These are phyloP conservation scores for Zarea fungicola DNA, from an alignment of 2,329 filamentous ascomycete genomes.

Conservation along the genomic window DNA sequence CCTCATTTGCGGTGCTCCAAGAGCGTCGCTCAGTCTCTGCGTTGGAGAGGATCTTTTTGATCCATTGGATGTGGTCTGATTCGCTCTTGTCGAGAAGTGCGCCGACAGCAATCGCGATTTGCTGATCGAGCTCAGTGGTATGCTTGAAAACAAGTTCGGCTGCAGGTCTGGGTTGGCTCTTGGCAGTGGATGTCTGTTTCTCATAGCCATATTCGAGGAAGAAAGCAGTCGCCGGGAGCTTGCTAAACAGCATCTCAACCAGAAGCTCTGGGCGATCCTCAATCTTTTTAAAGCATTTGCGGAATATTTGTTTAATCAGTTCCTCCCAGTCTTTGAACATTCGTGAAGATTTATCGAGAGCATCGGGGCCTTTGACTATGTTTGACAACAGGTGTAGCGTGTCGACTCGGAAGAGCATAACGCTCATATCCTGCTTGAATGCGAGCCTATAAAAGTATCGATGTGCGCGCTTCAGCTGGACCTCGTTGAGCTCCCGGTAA, in stretches of 20 bases:
- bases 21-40: slow-evolving; percentile 68
- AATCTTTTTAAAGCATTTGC: slow-evolving; percentile 76
- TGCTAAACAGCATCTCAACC: slow-evolving; percentile 92
- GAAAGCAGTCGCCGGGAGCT: slow-evolving; percentile 74
- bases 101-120: slow-evolving; percentile 75
- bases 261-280: slow-evolving; percentile 79
- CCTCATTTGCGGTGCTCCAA: slow-evolving; percentile 70
- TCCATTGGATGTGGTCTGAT: slow-evolving; percentile 71
- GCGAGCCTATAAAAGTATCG: slow-evolving; percentile 90
- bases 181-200: slow-evolving; percentile 65
- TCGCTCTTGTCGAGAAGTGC: slow-evolving; percentile 76
- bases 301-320: slow-evolving; percentile 76
- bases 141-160: slow-evolving; percentile 80
- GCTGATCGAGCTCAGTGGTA: slow-evolving; percentile 60
- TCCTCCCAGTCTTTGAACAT: slow-evolving; percentile 88
- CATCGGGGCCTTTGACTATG: slow-evolving; percentile 85
- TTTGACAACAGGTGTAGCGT: slow-evolving; percentile 83
- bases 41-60: slow-evolving; percentile 63
- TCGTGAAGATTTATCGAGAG: slow-evolving; percentile 60
- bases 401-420: slow-evolving; percentile 85
- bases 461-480: slow-evolving; percentile 86
- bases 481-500: slow-evolving; percentile 71
- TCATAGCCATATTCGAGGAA: slow-evolving; percentile 91
- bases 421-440: slow-evolving; percentile 88
- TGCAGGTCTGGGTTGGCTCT: slow-evolving; percentile 59